phyloP scores from a whole-genome alignment of 2,329 filamentous ascomycete species.

The Sporothrix brasiliensis region DNA sequence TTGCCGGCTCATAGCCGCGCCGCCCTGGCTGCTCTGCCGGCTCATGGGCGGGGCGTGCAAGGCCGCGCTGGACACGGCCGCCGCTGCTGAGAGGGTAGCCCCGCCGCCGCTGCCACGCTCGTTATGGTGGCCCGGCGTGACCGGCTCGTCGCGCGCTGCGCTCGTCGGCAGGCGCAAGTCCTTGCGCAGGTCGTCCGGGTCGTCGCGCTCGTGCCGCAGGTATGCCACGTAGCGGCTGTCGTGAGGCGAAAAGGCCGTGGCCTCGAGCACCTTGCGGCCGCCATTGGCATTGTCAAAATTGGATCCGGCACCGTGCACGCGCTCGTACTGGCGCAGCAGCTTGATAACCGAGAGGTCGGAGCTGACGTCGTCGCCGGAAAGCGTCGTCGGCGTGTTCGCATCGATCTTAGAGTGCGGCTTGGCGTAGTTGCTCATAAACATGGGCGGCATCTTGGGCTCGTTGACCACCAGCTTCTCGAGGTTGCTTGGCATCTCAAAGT shows the following conservation, averaged over 20 bases:
- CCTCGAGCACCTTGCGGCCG: constrained; percentile 59
- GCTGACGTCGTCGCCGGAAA: constrained; percentile 56
- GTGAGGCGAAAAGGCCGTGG: constrained; percentile 54
- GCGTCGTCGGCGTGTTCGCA: constrained; percentile 57
- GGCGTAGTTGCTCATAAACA: constrained; percentile 60
- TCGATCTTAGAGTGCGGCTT: constrained; percentile 61
- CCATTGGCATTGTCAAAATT: constrained; percentile 60
- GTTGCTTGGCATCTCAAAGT: constrained; percentile 62
- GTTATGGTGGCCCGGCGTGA: constrained; percentile 38
- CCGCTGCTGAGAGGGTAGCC: constrained; percentile 36
- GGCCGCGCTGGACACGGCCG: constrained; percentile 18
- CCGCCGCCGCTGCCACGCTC: background rate
- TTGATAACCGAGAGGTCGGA: constrained; percentile 63
- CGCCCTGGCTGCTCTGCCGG: constrained; percentile 59
- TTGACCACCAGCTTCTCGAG: constrained; percentile 59
- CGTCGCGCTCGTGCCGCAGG: constrained; percentile 48
- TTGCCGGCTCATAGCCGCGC: constrained; percentile 60
- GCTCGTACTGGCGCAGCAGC: constrained; percentile 60
- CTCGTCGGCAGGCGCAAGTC: constrained; percentile 54
- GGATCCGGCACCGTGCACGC: constrained; percentile 56
- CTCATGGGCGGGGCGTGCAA: constrained; percentile 52
- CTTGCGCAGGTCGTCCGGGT: constrained; percentile 55
- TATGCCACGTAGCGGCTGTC: constrained; percentile 55
- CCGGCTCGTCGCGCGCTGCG: constrained; percentile 49
- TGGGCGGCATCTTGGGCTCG: constrained; percentile 62